Evolutionary conservation across 192 early-diverging fungal species (phyloP), one percentile per base, ranked within the genome.

Genomic region (Phlyctochytrium arcticum): DNA sequence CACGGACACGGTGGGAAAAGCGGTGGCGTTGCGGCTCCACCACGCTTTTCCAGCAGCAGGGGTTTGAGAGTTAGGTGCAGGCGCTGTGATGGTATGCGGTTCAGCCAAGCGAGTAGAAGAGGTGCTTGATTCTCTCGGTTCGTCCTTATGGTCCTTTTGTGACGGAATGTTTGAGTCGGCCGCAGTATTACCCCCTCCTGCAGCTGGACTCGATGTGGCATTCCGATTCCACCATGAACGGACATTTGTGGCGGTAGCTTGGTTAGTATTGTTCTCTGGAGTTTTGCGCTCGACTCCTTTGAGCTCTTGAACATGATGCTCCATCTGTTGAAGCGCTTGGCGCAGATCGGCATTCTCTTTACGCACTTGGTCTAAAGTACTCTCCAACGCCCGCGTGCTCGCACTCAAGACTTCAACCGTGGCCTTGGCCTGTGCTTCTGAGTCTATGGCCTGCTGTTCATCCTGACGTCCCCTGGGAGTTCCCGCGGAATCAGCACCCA

Each of bases 191-290:
- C 42, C 44, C 10, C 39, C 62, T n/a, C 44, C 15, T 19, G 17
- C 6, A 27, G 21, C 27, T 30, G 39, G 17, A 31, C 29, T 62
- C 30, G 39, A 36, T 48, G n/a, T 30, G 1, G 56, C 26, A 42
- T 36, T 54, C 5, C 55, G n/a, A 33, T 30, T 39, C 65, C 65
- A 68, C 65, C 65, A 68, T 6, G 56, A 68, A 10, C 57, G 42
- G 5, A 57, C 47, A 10, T 32, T 10, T 5, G 44, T 30, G 19
- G 56, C 65, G 5, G 57, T 34, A 33, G 42, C 36, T 10, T n/a
- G 48, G 10, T 15, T 37, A 19, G 26, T 27, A 26, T 9, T 46
- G 24, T 7, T 30, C 6, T 15, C 36, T 15, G 56, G 32, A 19
- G 56, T 10, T 23, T 60, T 44, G 17, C 12, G 26, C 23, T 63